Conservation (phyloP, 768 basidiomycete genomes). For the Favolaschia claudopus region DNA sequence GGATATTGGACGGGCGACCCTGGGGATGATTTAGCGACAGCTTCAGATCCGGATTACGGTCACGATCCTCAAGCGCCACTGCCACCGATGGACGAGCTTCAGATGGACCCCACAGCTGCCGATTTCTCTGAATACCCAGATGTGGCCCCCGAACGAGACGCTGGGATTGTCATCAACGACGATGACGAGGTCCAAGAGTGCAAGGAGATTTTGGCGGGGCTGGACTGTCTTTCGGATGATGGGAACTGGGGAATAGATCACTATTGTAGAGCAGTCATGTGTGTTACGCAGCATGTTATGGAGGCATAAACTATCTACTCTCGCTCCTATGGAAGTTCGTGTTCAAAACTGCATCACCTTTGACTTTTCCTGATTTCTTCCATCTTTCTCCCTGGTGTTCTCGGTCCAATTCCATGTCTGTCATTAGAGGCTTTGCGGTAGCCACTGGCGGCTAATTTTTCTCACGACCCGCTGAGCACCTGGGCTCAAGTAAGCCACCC, state of each 20-base stretch:
- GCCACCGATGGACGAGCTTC: conserved; percentile 16
- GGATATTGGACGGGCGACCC: conserved; percentile 35
- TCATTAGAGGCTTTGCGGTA: too few species aligned
- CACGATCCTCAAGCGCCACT: conserved; percentile 4
- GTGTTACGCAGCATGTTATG: too few species aligned
- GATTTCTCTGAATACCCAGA: background rate
- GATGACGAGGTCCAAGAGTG: conserved; percentile 23
- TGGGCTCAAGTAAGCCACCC: too few species aligned
- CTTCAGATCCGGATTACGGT: conserved; percentile 9
- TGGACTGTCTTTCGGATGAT: conserved; percentile 29
- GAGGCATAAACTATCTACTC: too few species aligned
- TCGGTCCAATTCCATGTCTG: too few species aligned
- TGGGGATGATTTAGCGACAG: conserved; percentile 26
- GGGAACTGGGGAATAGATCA: conserved; percentile 31
- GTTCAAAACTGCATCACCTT: too few species aligned
- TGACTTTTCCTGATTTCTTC: too few species aligned
- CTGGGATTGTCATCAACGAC: conserved; percentile 17
- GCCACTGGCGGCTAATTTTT: too few species aligned
- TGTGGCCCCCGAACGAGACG: conserved; percentile 3
- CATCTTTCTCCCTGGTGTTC: too few species aligned
- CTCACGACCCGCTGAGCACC: too few species aligned
- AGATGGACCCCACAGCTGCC: background rate
- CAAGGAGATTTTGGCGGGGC: conserved; percentile 8
- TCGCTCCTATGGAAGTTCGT: too few species aligned
- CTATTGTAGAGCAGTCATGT: conserved; percentile 19